Evolutionary conservation across 805 yeast genomes (phyloP).

Genomic region (Candida koratica): DNA sequence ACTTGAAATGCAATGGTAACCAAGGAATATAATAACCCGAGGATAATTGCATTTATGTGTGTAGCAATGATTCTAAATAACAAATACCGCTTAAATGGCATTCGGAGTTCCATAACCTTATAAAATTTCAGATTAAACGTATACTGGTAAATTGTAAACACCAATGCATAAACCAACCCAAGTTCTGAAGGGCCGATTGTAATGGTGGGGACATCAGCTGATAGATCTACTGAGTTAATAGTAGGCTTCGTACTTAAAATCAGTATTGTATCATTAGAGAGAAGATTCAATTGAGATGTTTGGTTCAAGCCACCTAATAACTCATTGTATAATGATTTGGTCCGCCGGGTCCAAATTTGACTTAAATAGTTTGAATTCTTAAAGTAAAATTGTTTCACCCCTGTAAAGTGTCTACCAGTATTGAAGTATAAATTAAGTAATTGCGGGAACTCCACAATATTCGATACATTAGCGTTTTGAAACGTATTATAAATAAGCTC

Average conservation of each 20-base stretch:
- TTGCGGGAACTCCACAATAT: constrained; percentile 10
- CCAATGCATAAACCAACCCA: constrained; percentile 30
- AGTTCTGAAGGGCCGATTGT: constrained; percentile 31
- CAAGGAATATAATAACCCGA: constrained; percentile 29
- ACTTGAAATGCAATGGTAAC: constrained; percentile 31
- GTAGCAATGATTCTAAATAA: constrained; percentile 26
- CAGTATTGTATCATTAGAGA: constrained; percentile 16
- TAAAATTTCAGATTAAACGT: constrained; percentile 28
- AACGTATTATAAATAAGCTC: constrained; percentile 18
- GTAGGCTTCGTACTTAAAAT: constrained; percentile 22
- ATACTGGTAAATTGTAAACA: constrained; percentile 34
- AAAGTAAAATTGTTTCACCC: constrained; percentile 27
- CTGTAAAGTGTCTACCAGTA: constrained; percentile 29
- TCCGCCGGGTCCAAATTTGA: constrained; percentile 23
- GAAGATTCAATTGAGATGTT: constrained; percentile 13
- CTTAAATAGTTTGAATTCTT: constrained; percentile 19
- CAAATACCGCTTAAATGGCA: constrained; percentile 25
- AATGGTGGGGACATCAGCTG: constrained; percentile 20
- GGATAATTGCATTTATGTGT: constrained; percentile 26
- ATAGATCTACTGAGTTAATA: constrained; percentile 20
- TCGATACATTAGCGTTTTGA: constrained; percentile 14
- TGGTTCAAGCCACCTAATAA: constrained; percentile 16
- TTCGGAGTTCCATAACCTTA: constrained; percentile 17
- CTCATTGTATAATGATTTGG: constrained; percentile 17
- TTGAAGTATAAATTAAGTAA: constrained; percentile 23